Percentiles rank a stretch among this genome's conserved stretches.
Conservation (phyloP, 768 basidiomycete species). For the Arthromyces matolae region DNA sequence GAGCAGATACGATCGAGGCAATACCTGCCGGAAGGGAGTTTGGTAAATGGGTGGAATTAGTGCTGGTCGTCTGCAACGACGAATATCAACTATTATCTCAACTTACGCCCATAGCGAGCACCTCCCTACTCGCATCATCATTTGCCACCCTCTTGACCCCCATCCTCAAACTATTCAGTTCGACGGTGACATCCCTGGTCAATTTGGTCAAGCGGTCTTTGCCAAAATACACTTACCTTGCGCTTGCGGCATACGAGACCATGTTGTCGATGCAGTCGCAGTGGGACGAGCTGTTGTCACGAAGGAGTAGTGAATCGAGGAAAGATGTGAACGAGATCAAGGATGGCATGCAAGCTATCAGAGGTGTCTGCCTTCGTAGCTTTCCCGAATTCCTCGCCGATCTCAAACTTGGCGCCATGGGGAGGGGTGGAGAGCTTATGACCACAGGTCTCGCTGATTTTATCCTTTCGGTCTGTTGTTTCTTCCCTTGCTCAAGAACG, state of each 20-base stretch:
- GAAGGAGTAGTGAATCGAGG: slow-evolving; percentile 41
- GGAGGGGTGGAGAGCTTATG: slow-evolving; percentile 51
- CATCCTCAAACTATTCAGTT: slow-evolving; percentile 59
- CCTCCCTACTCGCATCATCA: slow-evolving; percentile 50
- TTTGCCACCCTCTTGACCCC: slow-evolving; percentile 62
- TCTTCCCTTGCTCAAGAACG: not conserved
- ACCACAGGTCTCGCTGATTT: slow-evolving; percentile 65
- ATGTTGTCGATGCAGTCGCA: slow-evolving; percentile 52
- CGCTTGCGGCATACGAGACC: slow-evolving; percentile 63
- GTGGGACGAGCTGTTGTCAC: slow-evolving; percentile 64
- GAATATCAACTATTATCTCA: slow-evolving; percentile 66
- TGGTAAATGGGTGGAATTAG: slow-evolving; percentile 62
- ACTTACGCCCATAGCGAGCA: slow-evolving; percentile 56
- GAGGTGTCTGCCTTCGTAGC: slow-evolving; percentile 70
- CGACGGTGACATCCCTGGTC: slow-evolving; percentile 60
- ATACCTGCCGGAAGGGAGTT: slow-evolving; percentile 68
- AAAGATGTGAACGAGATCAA: slow-evolving; percentile 63
- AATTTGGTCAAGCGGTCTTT: slow-evolving; percentile 70
- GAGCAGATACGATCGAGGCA: slow-evolving; percentile 66
- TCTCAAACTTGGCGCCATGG: slow-evolving; percentile 58
- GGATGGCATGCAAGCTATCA: slow-evolving; percentile 61
- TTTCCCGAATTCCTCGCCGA: slow-evolving; percentile 85
- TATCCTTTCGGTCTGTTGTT: slow-evolving; percentile 43
- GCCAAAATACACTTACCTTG: slow-evolving; percentile 79
- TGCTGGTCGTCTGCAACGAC: slow-evolving; percentile 65